A percentile compares a stretch with the other conserved stretches of the same genome.
Conservation (phyloP, 176 grass and related monocot species). For the Tuctoria greenei region DNA sequence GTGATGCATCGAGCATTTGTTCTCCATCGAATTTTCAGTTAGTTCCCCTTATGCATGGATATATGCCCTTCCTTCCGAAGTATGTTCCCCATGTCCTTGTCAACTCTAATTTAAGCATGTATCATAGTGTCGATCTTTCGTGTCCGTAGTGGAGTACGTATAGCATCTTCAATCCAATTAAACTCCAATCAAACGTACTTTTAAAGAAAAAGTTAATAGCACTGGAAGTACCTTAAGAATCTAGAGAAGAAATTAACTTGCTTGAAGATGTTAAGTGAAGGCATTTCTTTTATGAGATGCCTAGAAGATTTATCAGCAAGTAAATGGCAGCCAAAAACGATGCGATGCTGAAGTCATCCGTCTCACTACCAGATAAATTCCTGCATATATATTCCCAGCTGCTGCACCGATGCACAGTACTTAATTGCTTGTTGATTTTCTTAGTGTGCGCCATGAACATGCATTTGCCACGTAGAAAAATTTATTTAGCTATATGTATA, state of each 20-base stretch:
- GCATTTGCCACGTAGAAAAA: conserved; percentile 33
- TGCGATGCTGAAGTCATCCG: conserved; percentile 18
- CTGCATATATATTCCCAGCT: neutral
- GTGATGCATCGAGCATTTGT: conserved; percentile 42
- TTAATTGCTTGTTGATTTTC: neutral
- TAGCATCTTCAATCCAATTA: conserved; percentile 38
- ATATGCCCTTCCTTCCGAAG: conserved; percentile 6
- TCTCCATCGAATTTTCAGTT: conserved; percentile 27
- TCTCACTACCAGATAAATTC: conserved; percentile 28
- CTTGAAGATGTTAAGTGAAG: conserved; percentile 17
- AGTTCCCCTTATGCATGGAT: neutral
- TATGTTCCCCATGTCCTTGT: conserved; percentile 13
- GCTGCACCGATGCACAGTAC: neutral
- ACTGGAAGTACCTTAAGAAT: conserved; percentile 29
- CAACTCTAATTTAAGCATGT: conserved; percentile 19
- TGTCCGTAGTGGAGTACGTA: conserved; percentile 18
- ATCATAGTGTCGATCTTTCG: neutral
- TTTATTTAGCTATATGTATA: neutral
- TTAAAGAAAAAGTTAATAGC: neutral
- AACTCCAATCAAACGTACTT: conserved; percentile 26
- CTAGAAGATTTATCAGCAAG: neutral
- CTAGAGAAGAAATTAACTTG: conserved; percentile 8
- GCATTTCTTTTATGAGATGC: conserved; percentile 28
- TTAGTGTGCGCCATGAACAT: conserved; percentile 9
- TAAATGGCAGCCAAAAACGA: neutral